Evolutionary conservation across 306 rosid species (phyloP).

Genomic region (Prosopis cineraria): DNA sequence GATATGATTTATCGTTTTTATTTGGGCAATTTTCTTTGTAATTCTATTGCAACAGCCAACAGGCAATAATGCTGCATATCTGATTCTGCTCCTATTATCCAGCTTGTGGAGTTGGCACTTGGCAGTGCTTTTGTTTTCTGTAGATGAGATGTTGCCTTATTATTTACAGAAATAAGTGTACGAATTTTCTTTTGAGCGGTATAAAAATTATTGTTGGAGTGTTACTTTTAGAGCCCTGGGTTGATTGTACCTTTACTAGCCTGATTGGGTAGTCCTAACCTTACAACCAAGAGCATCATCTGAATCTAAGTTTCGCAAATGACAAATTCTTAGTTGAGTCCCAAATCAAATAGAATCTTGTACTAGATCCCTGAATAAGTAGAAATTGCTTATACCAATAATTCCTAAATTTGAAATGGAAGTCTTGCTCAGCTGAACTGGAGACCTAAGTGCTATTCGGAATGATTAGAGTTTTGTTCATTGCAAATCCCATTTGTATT

Average conservation of each 20-base stretch:
- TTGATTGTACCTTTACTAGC: not conserved
- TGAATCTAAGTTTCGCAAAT: not conserved
- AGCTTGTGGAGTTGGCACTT: slow-evolving; percentile 22
- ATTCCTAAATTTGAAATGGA: not conserved
- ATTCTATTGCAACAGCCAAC: slow-evolving; percentile 23
- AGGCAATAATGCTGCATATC: slow-evolving; percentile 31
- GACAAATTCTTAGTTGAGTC: not conserved
- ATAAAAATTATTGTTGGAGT: slow-evolving; percentile 4
- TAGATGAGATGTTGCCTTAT: slow-evolving; percentile 7
- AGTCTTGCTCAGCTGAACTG: slow-evolving; percentile 1
- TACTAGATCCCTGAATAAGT: not conserved
- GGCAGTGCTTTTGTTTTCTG: slow-evolving; percentile 16
- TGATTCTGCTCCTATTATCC: not conserved
- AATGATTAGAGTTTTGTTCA: not conserved
- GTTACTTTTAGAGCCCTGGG: not conserved
- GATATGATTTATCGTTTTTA: slow-evolving; percentile 12
- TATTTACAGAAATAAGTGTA: slow-evolving; percentile 11
- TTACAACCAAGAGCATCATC: not conserved
- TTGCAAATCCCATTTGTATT: slow-evolving; percentile 9
- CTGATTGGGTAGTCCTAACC: slow-evolving; percentile 7
- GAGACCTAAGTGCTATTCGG: not conserved
- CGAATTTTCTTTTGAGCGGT: not conserved
- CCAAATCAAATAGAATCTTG: slow-evolving; percentile 18
- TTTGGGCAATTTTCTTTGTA: slow-evolving; percentile 11
- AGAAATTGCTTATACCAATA: slow-evolving; percentile 5